Base-by-base conservation (phyloP, 345 rosid species). In the Eucalyptus tenuipes region DNA sequence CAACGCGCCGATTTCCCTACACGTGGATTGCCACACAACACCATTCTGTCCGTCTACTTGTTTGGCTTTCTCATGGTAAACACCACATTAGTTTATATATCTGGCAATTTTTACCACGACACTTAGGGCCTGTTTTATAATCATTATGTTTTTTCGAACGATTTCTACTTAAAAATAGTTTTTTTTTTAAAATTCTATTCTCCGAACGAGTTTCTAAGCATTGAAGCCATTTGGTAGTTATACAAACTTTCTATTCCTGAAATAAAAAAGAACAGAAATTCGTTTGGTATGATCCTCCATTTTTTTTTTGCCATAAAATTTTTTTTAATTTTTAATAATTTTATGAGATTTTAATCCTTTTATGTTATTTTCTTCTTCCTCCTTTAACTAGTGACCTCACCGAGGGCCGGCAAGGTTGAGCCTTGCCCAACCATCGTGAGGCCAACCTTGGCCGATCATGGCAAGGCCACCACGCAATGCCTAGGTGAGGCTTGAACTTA, bases 221-320 rank as follows among this genome's bases (percentile, higher is more conserved):
- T 52, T 20, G 25, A 52, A 3, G 10, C 25, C 57, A 8, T 52
- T 52, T 52, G 25, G 0, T 52, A 52, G 57, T 52, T 7, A 52
- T 52, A 52, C 0, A 52, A 52, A 52, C 7, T 20, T 20, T 52
- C 0, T 52, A 18, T 52, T 52, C 5, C 0, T 52, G 2, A 52
- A 52, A 52, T 18, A 18, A 52, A 52, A 7, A 8, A 52, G 0
- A 52, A 52, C 2, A 52, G 1, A 52, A 52, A 52, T 52, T 18
- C 0, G 10, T 52, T 52, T 20, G 25, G 25, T 52, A 52, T 0
- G 0, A 52, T 52, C 4, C 10, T 2, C 0, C 17, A 40, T 37
- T 37, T 37, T 37, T 37, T 5, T 1, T 50, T 1, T 50, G 20
- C 57, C 57, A 52, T 7, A 20, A 52, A 52, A 7, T 8, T 20